Evolutionary conservation across 139 green algal genomes (phyloP), one percentile per base, ranked within the genome.

Genomic region (Ettlia oleoabundans): DNA sequence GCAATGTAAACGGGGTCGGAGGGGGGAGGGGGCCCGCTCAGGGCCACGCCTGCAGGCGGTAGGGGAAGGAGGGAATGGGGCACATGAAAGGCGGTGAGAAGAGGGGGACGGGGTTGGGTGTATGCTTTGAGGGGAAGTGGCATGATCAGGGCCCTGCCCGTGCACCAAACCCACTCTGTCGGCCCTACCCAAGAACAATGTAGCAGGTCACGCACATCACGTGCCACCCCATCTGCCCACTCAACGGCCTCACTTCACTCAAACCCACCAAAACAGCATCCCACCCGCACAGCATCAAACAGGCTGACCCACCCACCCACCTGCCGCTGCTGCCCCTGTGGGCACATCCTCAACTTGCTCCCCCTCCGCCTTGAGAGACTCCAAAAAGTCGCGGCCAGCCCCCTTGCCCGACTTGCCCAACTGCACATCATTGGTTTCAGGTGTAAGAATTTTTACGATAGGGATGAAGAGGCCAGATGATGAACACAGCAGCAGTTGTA

Each of bases 331-430:
- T 4, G 79, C 79, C 2, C 18, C 73, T 1, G 30, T 3, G 21
- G 55, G 37, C 58, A 82, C 66, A 15, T 89, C 84, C 75, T 90
- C 84, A 69, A 91, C 86, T 3, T 67, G 41, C 58, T 90, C 82
- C 4, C 88, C 88, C 81, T 93, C 90, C 28, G 84, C 89, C 40
- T 87, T 86, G 55, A 92, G 61, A 1, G 72, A 78, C 28, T 97
- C 95, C 81, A 99, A 67, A 76, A 99, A 93, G 85, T 95, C 89
- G 68, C 92, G 93, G 2, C 90, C 87, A 66, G 92, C 51, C 26
- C 26, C 92, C 89, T 96, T 95, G 43, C n/a, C n/a, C n/a, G 87
- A 82, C 87, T 96, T 96, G 86, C 96, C 96, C 83, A 99, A 90
- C 90, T 97, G 87, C 92, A 96, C 87, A 35, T 74, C 78, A 24